phyloP scores from a whole-genome alignment of 2,329 filamentous ascomycete species.

The Sodiomyces alkalinus region DNA sequence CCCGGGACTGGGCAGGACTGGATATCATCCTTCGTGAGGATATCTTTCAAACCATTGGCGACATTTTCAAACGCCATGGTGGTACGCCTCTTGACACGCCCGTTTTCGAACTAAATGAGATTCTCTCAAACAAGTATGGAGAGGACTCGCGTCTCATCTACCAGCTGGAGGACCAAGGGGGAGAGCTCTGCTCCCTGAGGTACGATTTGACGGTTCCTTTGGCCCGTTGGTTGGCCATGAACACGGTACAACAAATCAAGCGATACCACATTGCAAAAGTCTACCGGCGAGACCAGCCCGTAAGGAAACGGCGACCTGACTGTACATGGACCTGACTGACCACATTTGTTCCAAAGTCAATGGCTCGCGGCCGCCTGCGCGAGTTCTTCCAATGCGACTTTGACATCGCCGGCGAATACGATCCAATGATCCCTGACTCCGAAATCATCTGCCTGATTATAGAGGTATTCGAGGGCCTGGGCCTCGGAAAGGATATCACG shows the following conservation, averaged over 20 bases:
- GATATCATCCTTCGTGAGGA: conserved; percentile 69
- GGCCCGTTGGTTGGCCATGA: conserved; percentile 82
- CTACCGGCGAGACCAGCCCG: conserved; percentile 15
- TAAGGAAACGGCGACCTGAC: too few relatives aligned
- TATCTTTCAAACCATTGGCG: conserved; percentile 46
- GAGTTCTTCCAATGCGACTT: conserved; percentile 98
- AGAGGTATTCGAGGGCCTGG: conserved; percentile 71
- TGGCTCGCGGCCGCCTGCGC: conserved; percentile 57
- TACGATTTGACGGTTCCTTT: conserved; percentile 85
- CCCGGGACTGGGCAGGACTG: conserved; percentile 41
- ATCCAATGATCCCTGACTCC: conserved; percentile 82
- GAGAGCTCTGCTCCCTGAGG: conserved; percentile 49
- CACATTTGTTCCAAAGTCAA: too few relatives aligned
- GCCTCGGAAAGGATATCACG: conserved; percentile 55
- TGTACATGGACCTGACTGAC: too few relatives aligned
- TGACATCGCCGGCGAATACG: conserved; percentile 76
- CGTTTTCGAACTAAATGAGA: conserved; percentile 78
- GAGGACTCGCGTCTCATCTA: conserved; percentile 48
- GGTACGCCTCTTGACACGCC: conserved; percentile 65
- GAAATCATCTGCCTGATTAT: conserved; percentile 72
- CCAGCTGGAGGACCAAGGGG: conserved; percentile 62
- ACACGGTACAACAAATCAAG: conserved; percentile 67
- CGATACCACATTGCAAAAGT: conserved; percentile 92
- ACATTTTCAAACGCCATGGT: conserved; percentile 73
- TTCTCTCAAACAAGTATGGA: conserved; percentile 52